Evolutionary conservation across 768 basidiomycete genomes (phyloP).

Genomic region (Leccinellum luteum): DNA sequence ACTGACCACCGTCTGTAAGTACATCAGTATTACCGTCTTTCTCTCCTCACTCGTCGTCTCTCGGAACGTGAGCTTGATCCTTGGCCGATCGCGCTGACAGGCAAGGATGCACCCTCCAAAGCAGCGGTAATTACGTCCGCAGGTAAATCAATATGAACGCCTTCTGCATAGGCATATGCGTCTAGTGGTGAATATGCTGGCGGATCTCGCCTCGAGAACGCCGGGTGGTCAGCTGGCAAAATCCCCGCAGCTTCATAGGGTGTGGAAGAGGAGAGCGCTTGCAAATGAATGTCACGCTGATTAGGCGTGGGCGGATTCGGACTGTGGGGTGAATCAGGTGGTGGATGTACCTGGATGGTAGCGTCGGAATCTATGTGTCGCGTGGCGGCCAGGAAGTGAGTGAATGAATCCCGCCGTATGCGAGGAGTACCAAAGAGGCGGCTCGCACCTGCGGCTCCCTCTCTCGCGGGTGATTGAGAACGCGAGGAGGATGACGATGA

Average conservation of each 20-base stretch:
- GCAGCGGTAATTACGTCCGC: conserved; percentile 91
- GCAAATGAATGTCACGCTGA: conserved; percentile 76
- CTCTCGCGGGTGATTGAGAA: conserved; percentile 55
- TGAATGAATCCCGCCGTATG: conserved; percentile 61
- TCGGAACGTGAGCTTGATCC: conserved; percentile 46
- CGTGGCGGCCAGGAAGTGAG: conserved; percentile 57
- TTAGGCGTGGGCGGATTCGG: conserved; percentile 87
- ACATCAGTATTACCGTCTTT: conserved; percentile 28
- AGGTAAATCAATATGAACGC: conserved; percentile 90
- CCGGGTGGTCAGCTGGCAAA: conserved; percentile 29
- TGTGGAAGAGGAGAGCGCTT: conserved; percentile 41
- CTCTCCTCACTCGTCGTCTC: conserved; percentile 59
- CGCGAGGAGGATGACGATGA: conserved; percentile 39
- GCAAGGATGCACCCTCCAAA: conserved; percentile 69
- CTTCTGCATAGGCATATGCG: conserved; percentile 78
- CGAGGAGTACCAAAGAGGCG: conserved; percentile 77
- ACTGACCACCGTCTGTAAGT: conserved; percentile 18
- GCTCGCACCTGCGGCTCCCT: conserved; percentile 72
- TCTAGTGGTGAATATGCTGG: conserved; percentile 90
- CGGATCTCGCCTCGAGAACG: conserved; percentile 60
- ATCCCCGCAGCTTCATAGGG: conserved; percentile 18
- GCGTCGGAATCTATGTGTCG: conserved; percentile 66
- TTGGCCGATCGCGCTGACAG: conserved; percentile 56
- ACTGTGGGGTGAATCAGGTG: conserved; percentile 75
- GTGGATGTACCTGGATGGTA: conserved; percentile 68